Base-by-base conservation (phyloP, 192 early-diverging fungal genomes). In the Coemansia sp. region DNA sequence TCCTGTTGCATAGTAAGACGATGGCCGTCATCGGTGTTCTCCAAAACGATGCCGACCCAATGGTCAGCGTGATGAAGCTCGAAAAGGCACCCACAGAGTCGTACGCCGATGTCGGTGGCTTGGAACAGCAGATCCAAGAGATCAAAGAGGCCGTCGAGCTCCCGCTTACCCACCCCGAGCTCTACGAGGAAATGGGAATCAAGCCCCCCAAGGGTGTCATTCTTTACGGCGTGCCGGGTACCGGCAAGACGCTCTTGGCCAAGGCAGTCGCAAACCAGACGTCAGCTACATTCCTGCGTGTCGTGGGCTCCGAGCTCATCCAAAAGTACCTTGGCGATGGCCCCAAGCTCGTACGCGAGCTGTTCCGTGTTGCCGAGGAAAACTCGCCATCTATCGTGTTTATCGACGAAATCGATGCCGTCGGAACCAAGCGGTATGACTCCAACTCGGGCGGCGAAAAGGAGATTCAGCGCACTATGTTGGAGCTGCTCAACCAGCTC, bases 51-150 rank as follows among this genome's bases (percentile, higher is more conserved):
- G 81, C 86, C 1, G 95, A 99, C 60, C 97, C 97, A 6, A 96
- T 94, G 91, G 97, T 99, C 30, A 94, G 91, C 73, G 95, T 99
- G 15, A 99, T 99, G 97, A 99, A 99, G 67, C 80, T 99, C 9
- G 92, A 94, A 40, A 98, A 98, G 72, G 95, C 95, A 7, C 97
- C 97, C 5, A 95, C 97, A 25, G 97, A 99, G 72, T 93, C 93
- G 13, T 99, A 99, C 60, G 89, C 90, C 4, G 96, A 99, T 66
- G 89, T 99, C 50, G 96, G 96, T 75, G 95, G 96, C 51, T 78
- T 99, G 38, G 93, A 95, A 57, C 81, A 87, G 64, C 95, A 99
- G 80, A 94, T 94, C 50, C 92, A 96, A 73, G 95, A 99, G 67
- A 99, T 98, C 60, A 92, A 93, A 78, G 91, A 95, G 72, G 88